Conservation (phyloP, 1,284 basidiomycete genomes). For the Vanrija pseudolonga region DNA sequence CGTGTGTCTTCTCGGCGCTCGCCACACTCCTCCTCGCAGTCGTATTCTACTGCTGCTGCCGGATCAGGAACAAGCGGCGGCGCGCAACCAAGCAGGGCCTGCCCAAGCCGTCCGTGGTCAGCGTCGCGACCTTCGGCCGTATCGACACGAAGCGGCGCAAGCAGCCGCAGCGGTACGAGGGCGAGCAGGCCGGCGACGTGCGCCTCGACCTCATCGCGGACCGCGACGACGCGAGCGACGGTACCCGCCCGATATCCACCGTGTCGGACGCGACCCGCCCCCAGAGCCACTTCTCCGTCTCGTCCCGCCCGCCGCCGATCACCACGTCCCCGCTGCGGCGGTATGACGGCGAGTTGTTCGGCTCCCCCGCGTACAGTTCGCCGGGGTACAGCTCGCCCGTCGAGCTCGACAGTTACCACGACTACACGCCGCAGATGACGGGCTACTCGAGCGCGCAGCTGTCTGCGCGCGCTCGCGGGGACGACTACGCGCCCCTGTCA, state of each 20-base stretch:
- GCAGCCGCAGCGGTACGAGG: background rate
- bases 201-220: constrained; percentile 23
- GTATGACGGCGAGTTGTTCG: too few relatives aligned
- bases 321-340: background rate
- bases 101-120: constrained; percentile 7
- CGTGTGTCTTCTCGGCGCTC: constrained; percentile 54
- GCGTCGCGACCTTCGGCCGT: constrained; percentile 5
- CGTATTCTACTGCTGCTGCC: constrained; percentile 47
- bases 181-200: constrained; percentile 5
- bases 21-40: constrained; percentile 39
- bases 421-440: too few relatives aligned
- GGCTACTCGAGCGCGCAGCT: too few relatives aligned
- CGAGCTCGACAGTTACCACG: too few relatives aligned
- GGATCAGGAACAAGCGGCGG: constrained; percentile 27
- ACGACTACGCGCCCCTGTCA: too few relatives aligned
- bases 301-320: background rate
- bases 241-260: background rate
- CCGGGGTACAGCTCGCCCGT: too few relatives aligned
- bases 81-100: constrained; percentile 7
- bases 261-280: background rate
- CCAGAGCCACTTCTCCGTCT: background rate
- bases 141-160: constrained; percentile 4
- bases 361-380: too few relatives aligned
- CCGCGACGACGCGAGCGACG: background rate
- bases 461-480: too few relatives aligned